phyloP scores from a whole-genome alignment of 805 yeast species.

The Candida ficus region DNA sequence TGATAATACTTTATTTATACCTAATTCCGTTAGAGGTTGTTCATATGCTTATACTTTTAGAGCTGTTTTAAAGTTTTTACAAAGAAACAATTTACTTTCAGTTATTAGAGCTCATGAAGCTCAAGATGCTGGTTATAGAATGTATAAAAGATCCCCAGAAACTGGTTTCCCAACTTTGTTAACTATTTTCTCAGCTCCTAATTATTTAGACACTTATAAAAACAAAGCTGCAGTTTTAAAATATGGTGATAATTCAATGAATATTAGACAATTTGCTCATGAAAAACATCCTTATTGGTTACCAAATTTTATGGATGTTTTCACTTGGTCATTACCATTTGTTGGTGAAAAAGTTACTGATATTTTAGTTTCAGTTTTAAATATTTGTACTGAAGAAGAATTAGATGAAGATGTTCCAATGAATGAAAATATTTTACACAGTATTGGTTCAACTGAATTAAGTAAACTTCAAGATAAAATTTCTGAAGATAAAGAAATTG shows the following conservation, averaged over 20 bases:
- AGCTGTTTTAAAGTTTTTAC: slow-evolving; percentile 70
- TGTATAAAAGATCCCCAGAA: slow-evolving; percentile 79
- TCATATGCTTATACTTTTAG: slow-evolving; percentile 83
- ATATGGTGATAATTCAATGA: slow-evolving; percentile 89
- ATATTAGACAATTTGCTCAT: slow-evolving; percentile 87
- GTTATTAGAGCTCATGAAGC: slow-evolving; percentile 96
- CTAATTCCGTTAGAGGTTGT: slow-evolving; percentile 83
- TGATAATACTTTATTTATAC: slow-evolving; percentile 43
- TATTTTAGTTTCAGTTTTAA: slow-evolving; percentile 82
- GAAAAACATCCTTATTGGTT: slow-evolving; percentile 96
- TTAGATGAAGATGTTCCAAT: slow-evolving; percentile 67
- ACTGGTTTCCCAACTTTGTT: slow-evolving; percentile 87
- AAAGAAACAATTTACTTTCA: slow-evolving; percentile 72
- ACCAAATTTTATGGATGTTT: slow-evolving; percentile 95
- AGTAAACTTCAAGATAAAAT: slow-evolving; percentile 24
- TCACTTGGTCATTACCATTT: slow-evolving; percentile 95
- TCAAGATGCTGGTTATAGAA: slow-evolving; percentile 94
- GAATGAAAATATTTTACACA: slow-evolving; percentile 20
- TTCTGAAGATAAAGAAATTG: slow-evolving; percentile 11
- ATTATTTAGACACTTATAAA: slow-evolving; percentile 85
- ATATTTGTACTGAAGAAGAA: slow-evolving; percentile 94
- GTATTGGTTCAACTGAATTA: slow-evolving; percentile 7
- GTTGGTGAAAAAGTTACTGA: slow-evolving; percentile 96
- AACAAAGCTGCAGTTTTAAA: slow-evolving; percentile 94
- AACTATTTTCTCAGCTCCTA: slow-evolving; percentile 94